phyloP scores from a whole-genome alignment of 768 basidiomycete species.

The Gloeopeniophorella convolvens region DNA sequence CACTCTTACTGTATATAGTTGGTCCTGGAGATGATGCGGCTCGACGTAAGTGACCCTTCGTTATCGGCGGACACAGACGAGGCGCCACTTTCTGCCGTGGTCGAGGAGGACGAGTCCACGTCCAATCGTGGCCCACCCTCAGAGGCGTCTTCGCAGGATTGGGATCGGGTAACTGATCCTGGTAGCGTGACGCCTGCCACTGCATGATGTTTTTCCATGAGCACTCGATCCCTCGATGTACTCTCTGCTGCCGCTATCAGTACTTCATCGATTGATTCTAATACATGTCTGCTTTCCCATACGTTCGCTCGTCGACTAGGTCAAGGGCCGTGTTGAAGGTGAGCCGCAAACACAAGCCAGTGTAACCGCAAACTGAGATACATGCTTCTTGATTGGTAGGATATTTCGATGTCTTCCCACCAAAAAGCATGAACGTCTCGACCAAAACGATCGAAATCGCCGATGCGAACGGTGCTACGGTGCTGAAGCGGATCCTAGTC shows the following conservation, averaged over 20 bases:
- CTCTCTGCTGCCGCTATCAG: slow-evolving; percentile 19
- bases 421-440: slow-evolving; percentile 61
- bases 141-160: slow-evolving; percentile 84
- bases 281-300: slow-evolving; percentile 44
- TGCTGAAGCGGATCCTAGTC: slow-evolving; percentile 43
- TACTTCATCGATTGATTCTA: slow-evolving; percentile 39
- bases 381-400: slow-evolving; percentile 37
- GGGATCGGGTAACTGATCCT: slow-evolving; percentile 81
- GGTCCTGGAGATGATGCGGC: slow-evolving; percentile 76
- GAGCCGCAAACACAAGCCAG: slow-evolving; percentile 33
- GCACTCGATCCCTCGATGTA: slow-evolving; percentile 15
- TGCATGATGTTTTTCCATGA: slow-evolving; percentile 24
- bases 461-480: slow-evolving; percentile 27
- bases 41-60: slow-evolving; percentile 76
- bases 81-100: slow-evolving; percentile 29
- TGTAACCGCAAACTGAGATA: slow-evolving; percentile 22
- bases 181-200: slow-evolving; percentile 46
- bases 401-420: slow-evolving; percentile 76
- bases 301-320: slow-evolving; percentile 35
- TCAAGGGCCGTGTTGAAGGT: slow-evolving; percentile 69
- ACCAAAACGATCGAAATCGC: slow-evolving; percentile 36
- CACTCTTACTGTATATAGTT: slow-evolving; percentile 33
- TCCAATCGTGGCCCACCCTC: slow-evolving; percentile 66
- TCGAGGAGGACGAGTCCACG: slow-evolving; percentile 49
- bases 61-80: slow-evolving; percentile 33